These are phyloP conservation scores for Zasmidium citrigriseum DNA, from an alignment of 2,329 filamentous ascomycete genomes.

Conservation along the genomic window DNA sequence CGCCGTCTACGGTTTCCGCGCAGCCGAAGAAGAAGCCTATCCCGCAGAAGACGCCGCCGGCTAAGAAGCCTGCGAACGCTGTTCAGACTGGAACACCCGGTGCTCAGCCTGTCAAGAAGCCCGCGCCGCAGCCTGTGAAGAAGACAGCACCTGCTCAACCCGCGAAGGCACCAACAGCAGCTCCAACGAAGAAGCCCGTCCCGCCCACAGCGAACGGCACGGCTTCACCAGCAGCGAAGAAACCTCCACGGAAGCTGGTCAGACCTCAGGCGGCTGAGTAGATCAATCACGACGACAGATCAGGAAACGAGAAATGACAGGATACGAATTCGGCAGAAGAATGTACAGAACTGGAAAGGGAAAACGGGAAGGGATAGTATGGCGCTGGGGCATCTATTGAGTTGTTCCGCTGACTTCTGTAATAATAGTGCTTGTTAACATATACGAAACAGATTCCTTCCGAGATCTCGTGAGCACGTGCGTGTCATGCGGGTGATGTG, in stretches of 20 bases:
- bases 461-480: too few relatives aligned
- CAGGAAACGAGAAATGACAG: neutral
- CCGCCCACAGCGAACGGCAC: constrained; percentile 2
- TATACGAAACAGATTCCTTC: too few relatives aligned
- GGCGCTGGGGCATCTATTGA: neutral
- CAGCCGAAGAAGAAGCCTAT: constrained; percentile 37
- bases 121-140: constrained; percentile 4
- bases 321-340: neutral
- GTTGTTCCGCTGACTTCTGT: neutral
- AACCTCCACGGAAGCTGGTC: constrained; percentile 3
- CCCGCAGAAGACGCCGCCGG: neutral
- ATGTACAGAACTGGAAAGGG: neutral
- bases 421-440: too few relatives aligned
- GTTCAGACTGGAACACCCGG: neutral
- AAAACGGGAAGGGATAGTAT: neutral
- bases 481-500: too few relatives aligned
- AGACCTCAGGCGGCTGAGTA: neutral
- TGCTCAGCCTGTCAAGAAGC: neutral
- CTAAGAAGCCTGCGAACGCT: neutral
- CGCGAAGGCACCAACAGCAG: neutral
- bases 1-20: neutral
- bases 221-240: neutral
- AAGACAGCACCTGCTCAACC: constrained; percentile 3
- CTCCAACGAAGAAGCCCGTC: constrained; percentile 9
- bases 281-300: too few relatives aligned